phyloP scores from a whole-genome alignment of 2,329 filamentous ascomycete species.

The Fusarium azukiicola region DNA sequence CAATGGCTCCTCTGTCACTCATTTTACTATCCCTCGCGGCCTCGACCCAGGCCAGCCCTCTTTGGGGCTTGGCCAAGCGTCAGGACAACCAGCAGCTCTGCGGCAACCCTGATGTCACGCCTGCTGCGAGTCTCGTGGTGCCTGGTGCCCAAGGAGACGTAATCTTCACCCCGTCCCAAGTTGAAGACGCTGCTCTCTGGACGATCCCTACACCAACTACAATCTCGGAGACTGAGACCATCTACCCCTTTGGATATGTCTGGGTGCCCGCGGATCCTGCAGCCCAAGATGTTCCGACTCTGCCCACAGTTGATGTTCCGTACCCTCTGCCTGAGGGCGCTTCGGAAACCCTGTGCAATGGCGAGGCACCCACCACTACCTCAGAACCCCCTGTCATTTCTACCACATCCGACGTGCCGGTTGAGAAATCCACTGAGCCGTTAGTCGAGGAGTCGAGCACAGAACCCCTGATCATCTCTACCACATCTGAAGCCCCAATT shows the following conservation, averaged over 20 bases:
- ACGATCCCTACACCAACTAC: constrained; percentile 21
- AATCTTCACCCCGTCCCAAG: constrained; percentile 31
- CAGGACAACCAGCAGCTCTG: constrained; percentile 26
- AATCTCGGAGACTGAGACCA: constrained; percentile 20
- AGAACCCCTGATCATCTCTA: neutral
- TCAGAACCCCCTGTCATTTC: neutral
- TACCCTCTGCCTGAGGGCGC: constrained; percentile 8
- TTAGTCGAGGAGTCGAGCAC: neutral
- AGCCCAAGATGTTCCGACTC: constrained; percentile 18
- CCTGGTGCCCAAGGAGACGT: constrained; percentile 34
- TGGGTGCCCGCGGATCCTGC: constrained; percentile 31
- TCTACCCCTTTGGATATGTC: constrained; percentile 37
- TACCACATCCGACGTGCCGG: neutral
- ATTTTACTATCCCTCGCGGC: constrained; percentile 21
- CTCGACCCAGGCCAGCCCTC: constrained; percentile 25
- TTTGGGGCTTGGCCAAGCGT: constrained; percentile 20
- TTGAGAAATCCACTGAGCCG: neutral
- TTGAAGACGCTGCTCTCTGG: constrained; percentile 30
- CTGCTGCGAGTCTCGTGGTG: constrained; percentile 24
- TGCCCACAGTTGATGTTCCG: neutral
- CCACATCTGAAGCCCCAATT: neutral
- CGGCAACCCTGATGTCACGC: constrained; percentile 19
- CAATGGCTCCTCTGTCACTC: constrained; percentile 28
- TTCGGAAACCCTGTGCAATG: constrained; percentile 4
- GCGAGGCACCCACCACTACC: neutral